Conservation (phyloP, 805 yeast genomes). For the Starmerella kuoi region DNA sequence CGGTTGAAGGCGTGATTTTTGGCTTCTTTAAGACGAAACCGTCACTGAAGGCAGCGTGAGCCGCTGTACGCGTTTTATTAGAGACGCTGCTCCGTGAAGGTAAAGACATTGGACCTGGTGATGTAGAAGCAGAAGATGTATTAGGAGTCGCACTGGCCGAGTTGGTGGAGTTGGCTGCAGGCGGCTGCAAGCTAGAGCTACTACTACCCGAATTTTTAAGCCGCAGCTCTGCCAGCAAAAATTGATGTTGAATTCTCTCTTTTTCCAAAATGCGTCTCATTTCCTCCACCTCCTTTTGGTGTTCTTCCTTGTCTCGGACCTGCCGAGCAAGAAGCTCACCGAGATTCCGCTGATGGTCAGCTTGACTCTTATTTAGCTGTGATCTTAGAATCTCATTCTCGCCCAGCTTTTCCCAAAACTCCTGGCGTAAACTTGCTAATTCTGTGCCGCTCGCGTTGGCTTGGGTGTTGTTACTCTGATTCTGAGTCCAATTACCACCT, state of each 20-base stretch:
- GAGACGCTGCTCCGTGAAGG: background rate
- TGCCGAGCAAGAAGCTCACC: slow-evolving; percentile 22
- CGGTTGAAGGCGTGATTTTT: slow-evolving; percentile 3
- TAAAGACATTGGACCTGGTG: background rate
- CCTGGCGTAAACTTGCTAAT: background rate
- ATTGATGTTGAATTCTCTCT: slow-evolving; percentile 45
- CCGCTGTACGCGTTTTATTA: slow-evolving; percentile 10
- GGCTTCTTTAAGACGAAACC: slow-evolving; percentile 25
- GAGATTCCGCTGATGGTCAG: slow-evolving; percentile 24
- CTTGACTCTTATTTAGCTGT: slow-evolving; percentile 36
- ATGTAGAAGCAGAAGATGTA: background rate
- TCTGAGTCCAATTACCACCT: background rate
- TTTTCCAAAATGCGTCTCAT: slow-evolving; percentile 35
- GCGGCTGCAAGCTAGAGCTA: background rate
- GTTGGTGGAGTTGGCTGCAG: too few relatives aligned
- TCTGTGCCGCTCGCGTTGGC: background rate
- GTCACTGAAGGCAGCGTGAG: slow-evolving; percentile 21
- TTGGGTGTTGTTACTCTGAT: background rate
- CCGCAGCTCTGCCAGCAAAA: slow-evolving; percentile 29
- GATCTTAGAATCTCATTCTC: slow-evolving; percentile 69
- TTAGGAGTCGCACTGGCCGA: background rate
- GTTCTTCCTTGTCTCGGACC: slow-evolving; percentile 22
- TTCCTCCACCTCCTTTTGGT: slow-evolving; percentile 31
- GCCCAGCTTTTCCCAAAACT: slow-evolving; percentile 41
- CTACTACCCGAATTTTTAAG: background rate